Conservation (phyloP, 164 flowering plant species). For the Magnolia changhungtana region DNA sequence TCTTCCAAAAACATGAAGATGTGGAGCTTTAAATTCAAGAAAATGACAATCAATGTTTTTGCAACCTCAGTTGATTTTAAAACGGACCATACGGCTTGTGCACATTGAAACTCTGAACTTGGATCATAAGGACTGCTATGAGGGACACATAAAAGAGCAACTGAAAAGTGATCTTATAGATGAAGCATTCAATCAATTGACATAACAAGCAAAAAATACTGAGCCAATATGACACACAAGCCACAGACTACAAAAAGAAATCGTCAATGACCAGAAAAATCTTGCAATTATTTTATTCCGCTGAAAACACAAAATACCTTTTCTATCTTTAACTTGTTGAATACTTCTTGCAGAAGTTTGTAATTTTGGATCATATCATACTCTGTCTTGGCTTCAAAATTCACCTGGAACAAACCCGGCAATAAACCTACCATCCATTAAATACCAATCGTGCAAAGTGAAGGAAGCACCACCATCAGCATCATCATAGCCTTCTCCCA, state of each 20-base stretch:
- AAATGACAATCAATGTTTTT: neutral
- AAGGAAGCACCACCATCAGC: neutral
- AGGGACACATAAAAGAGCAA: neutral
- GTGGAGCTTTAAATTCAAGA: neutral
- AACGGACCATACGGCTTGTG: neutral
- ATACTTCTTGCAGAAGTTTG: slow-evolving; percentile 85
- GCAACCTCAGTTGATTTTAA: neutral
- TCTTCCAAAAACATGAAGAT: neutral
- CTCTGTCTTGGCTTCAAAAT: slow-evolving; percentile 83
- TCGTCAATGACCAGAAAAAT: neutral
- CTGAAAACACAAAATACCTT: slow-evolving; percentile 44
- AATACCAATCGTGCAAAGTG: neutral
- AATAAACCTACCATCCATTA: neutral
- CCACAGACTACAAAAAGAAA: neutral
- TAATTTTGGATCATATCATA: slow-evolving; percentile 96
- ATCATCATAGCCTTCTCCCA: too few species aligned
- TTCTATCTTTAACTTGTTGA: slow-evolving; percentile 72
- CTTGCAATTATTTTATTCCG: neutral
- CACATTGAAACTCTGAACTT: too few species aligned
- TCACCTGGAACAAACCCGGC: slow-evolving; percentile 46
- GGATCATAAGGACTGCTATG: neutral
- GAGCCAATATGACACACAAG: too few species aligned
- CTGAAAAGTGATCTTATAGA: too few species aligned
- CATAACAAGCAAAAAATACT: too few species aligned
- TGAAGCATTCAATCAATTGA: too few species aligned